Evolutionary conservation across 1,139 yeast genomes (phyloP).

Genomic region (Candida sanyaensis): DNA sequence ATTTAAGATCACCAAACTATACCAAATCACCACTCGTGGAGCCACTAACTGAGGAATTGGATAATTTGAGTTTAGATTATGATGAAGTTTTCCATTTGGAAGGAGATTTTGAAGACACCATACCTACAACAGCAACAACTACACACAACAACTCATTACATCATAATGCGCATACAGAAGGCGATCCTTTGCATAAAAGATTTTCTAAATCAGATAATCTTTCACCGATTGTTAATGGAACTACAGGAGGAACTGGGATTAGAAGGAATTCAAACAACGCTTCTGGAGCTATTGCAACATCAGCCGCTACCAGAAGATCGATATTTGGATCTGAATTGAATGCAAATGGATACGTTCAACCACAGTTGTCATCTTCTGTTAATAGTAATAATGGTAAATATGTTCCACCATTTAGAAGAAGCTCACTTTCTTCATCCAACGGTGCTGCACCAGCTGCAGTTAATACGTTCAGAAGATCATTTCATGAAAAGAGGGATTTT

Average conservation of each 20-base stretch:
- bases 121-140: not conserved
- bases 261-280: not conserved
- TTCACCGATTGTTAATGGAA: slow-evolving; percentile 1
- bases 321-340: slow-evolving; percentile 9
- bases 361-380: slow-evolving; percentile 19
- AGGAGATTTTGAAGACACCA: slow-evolving; percentile 34
- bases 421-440: slow-evolving; percentile 21
- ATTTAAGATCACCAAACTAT: slow-evolving; percentile 41
- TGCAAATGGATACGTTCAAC: not conserved
- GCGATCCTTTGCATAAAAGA: slow-evolving; percentile 4
- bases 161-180: not conserved
- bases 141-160: not conserved
- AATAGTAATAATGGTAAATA: slow-evolving; percentile 54
- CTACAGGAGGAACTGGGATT: not conserved
- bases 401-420: slow-evolving; percentile 70
- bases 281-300: not conserved
- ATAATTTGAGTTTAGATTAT: slow-evolving; percentile 33
- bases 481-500: slow-evolving; percentile 6
- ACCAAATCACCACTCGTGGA: slow-evolving; percentile 36
- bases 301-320: slow-evolving; percentile 9
- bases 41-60: slow-evolving; percentile 43
- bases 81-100: slow-evolving; percentile 51
- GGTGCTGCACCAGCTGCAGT: not conserved
- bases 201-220: slow-evolving; percentile 1
- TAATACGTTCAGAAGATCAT: slow-evolving; percentile 21